Base-by-base conservation (phyloP, 2,329 filamentous ascomycete species). In the Aureobasidium sp. region DNA sequence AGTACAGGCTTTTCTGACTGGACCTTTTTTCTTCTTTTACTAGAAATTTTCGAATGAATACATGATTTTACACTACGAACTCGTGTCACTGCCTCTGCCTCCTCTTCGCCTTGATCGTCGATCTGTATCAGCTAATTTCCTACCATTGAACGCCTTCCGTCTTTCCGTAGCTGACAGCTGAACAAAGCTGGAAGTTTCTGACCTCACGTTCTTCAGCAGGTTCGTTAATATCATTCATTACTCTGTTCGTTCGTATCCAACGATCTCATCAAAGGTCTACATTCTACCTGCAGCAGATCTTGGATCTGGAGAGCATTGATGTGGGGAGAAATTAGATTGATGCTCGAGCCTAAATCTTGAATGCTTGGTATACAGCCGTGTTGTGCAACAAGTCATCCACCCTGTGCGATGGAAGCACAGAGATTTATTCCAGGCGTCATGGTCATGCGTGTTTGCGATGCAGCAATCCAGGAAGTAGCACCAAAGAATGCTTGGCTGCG, bases 1-100 rank as follows among this genome's bases (percentile, higher is more conserved):
- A 11, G 24, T 40, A 6, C 50, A 47, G 53, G 17, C 29, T 48
- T 37, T 59, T 42, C 44, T 50, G 44, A 22, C 33, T 40, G 57
- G 17, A 27, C 33, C 45, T 60, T 60, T 60, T 60, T 50, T 60
- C 39, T 50, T 40, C 24, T 60, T 54, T 42, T 54, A 54, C 37
- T 54, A 42, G 37, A 54, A 8, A 29, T 14, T 54, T 37, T 29
- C 22, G 31, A 54, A 54, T 54, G 50, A 52, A 40, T 54, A 54
- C n/a, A 54, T 19, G 37, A 54, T 54, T 24, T 7, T 42, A 54
- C 50, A 54, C 37, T 54, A 40, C 50, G 19, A 42, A 40, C 4
- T 24, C 39, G 1, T 11, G 33, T 52, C 12, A 1, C 47, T 11
- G 31, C 12, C 14, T 29, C 22, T 53, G 8, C 12, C 2, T 42